Conservation (phyloP, 306 rosid genomes). For the Gillenia trifoliata region DNA sequence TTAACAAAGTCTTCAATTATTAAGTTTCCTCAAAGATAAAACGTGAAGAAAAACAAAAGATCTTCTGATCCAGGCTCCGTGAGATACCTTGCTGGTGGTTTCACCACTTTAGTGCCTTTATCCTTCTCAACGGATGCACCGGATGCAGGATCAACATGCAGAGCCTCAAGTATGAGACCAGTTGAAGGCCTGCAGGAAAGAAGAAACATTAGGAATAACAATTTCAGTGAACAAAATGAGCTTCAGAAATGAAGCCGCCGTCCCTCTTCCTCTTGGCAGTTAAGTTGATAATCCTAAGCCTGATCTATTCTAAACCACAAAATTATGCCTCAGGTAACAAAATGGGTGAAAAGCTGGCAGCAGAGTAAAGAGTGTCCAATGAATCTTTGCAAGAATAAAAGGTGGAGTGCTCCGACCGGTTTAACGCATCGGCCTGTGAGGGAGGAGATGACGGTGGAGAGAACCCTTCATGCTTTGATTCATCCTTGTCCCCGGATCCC, state of each 20-base stretch:
- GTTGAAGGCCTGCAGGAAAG: conserved; percentile 78
- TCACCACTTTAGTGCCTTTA: conserved; percentile 54
- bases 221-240: conserved; percentile 38
- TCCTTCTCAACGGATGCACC: conserved; percentile 79
- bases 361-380: conserved; percentile 92
- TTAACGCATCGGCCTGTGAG: conserved; percentile 72
- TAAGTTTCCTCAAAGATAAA: background rate
- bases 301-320: conserved; percentile 78
- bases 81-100: conserved; percentile 69
- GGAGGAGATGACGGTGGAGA: conserved; percentile 91
- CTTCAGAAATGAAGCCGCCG: conserved; percentile 56
- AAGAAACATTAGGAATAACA: conserved; percentile 48
- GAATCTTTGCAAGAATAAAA: conserved; percentile 94
- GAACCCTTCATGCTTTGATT: conserved; percentile 60
- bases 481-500: conserved; percentile 63
- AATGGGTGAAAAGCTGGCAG: conserved; percentile 74
- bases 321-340: conserved; percentile 73
- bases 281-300: conserved; percentile 63
- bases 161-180: conserved; percentile 91
- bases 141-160: conserved; percentile 98
- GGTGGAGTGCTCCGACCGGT: conserved; percentile 99
- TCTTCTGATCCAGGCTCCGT: background rate
- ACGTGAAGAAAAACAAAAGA: background rate
- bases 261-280: conserved; percentile 62
- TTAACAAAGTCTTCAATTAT: conserved; percentile 1